Evolutionary conservation across 1,284 basidiomycete genomes (phyloP), one percentile per base, ranked within the genome.

Genomic region (Leccinum angustisporum): DNA sequence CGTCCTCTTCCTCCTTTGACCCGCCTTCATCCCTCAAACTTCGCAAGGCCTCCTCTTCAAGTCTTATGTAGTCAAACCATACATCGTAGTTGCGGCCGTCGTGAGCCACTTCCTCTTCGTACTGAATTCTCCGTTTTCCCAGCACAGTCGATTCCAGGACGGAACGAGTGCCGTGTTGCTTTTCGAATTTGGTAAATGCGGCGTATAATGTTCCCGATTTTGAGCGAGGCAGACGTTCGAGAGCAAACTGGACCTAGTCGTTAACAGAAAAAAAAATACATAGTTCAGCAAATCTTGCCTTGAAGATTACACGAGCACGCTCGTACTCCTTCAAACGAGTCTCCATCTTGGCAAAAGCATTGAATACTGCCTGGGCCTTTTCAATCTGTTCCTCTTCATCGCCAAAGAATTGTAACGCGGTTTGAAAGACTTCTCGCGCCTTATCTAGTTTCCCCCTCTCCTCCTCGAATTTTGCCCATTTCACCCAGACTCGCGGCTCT

Each of bases 291-390:
- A 7, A 10, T 68, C 75, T 40, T 68, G 88, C 94, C 82, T 98
- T 98, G 81, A 97, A 99, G 67, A 99, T 98, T 31, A 97, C 94
- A 59, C 97, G 81, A 3, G 97, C 97, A 48, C 97, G 89, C 62
- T 99, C 97, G 77, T 89, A 97, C 79, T 99, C 97, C 78, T 98
- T 98, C 70, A 94, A 74, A 54, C 97, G 82, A 9, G 89, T 97
- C 80, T 99, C 97, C 95, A 99, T 98, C 79, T 95, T 96, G 0
- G 96, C 97, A 77, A 99, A 99, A 0, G 94, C 91, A 59, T 87
- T 92, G 75, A 98, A 99, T 13, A 99, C 94, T 16, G 89, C 92
- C 75, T 99, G 97, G 3, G 95, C 95, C 78, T 96, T 97, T 76
- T 98, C 97, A 30, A 99, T 88, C 74, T 98, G 92, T 74, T 97